Base-by-base conservation (phyloP, 192 early-diverging fungal species). In the Coemansia sp. region DNA sequence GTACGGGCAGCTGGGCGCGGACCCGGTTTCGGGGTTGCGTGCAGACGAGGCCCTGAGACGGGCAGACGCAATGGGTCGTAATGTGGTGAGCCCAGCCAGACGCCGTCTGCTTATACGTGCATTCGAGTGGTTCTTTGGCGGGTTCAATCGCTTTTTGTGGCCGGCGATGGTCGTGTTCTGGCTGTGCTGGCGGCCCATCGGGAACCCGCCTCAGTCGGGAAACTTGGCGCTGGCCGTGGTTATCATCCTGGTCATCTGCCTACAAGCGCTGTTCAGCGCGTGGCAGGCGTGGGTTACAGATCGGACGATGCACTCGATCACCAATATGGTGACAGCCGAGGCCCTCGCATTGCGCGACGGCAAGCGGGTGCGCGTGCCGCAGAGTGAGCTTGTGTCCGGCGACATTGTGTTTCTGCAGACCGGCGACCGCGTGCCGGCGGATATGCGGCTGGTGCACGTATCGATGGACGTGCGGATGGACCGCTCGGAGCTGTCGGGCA, bases 391-490 rank as follows among this genome's bases (percentile, higher is more conserved):
- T 18, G 89, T 93, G 14, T 68, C 81, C 5, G 93, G 93, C 49
- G 93, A 95, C 52, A 54, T 92, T 6, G 85, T 95, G 49, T 57
- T 70, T 10, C 65, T 94, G 33, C 77, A 67, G 0, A 52, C 85
- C 11, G 92, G 91, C 27, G 74, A 87, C 58, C 84, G 85, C 42
- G 87, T 92, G 19, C 92, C 93, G 22, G 91, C 91, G 7, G 93
- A 95, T 50, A 21, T 86, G 45, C 80, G 89, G 4, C 58, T 95
- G 43, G 64, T 92, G 11, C 69, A 77, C 6, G 84, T 85, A 11
- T 80, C 82, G 28, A 21, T 52, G 27, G 92, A 92, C 52, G 54
- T 89, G n/a, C 70, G 79, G 62, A 86, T 95, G 58, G 94, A 97
- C 73, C 84, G 88, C 9, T 84, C 89, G 19, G 69, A 86, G 48